A percentile compares a stretch with the other conserved stretches of the same genome.
Evolutionary conservation across 75 land plant genomes (phyloP).

Genomic region (Pseudotsuga menziesii): DNA sequence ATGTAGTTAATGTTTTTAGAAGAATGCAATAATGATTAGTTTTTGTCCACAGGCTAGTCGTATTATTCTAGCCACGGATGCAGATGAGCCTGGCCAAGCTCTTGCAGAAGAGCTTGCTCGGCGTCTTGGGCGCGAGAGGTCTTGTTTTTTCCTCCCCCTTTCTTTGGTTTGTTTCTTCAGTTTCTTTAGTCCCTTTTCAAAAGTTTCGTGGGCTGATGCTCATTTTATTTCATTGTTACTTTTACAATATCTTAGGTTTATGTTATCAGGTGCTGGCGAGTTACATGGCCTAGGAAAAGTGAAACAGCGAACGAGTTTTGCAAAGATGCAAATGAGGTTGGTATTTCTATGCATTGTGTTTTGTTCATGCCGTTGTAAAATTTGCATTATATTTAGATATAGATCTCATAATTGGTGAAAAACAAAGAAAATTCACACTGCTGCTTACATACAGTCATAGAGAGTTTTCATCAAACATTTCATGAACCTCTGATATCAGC

Average conservation of each 20-base stretch:
- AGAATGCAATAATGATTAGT: neutral
- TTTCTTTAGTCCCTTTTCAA: neutral
- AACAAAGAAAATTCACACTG: no score
- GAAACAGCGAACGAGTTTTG: slow-evolving; percentile 21
- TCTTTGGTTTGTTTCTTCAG: neutral
- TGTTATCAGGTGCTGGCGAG: slow-evolving; percentile 83
- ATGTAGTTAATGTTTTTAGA: neutral
- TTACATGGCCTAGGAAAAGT: slow-evolving; percentile 78
- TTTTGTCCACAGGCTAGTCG: slow-evolving; percentile 59
- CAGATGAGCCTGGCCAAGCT: slow-evolving; percentile 93
- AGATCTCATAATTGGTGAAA: no score
- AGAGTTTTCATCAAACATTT: no score
- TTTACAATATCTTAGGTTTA: neutral
- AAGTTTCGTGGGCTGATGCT: neutral
- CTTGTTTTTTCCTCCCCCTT: neutral
- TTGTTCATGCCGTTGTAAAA: neutral
- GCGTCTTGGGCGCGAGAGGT: slow-evolving; percentile 94
- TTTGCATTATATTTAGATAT: no score
- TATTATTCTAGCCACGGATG: slow-evolving; percentile 94
- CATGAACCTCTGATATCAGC: no score
- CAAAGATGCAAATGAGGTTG: slow-evolving; percentile 98
- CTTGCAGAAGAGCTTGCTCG: slow-evolving; percentile 97
- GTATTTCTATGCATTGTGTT: neutral
- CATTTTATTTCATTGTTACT: neutral
- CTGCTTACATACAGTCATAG: no score